Conservation (phyloP, 2,329 filamentous ascomycete genomes). For the Gyromitra esculenta region DNA sequence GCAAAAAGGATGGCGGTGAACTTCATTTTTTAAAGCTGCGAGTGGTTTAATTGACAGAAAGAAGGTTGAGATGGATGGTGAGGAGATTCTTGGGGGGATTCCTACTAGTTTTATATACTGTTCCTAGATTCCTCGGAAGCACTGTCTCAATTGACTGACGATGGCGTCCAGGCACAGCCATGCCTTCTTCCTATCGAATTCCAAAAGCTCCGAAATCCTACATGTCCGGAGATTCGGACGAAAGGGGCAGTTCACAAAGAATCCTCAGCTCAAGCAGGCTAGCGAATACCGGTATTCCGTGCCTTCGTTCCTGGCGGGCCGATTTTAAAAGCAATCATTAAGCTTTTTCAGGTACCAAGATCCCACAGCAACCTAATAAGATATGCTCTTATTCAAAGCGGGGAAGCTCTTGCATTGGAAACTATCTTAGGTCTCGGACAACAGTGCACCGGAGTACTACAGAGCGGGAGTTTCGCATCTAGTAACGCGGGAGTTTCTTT, state of each 20-base stretch:
- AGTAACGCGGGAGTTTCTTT: neutral
- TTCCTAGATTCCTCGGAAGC: neutral
- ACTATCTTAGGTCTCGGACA: neutral
- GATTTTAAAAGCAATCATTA: constrained; percentile 9
- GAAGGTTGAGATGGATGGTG: neutral
- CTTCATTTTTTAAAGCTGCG: constrained; percentile 29
- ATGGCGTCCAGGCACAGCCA: neutral
- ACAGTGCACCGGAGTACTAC: constrained; percentile 13
- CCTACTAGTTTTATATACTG: constrained; percentile 13
- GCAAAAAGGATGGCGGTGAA: constrained; percentile 33
- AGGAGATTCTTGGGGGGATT: neutral
- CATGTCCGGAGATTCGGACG: neutral
- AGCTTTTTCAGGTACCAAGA: constrained; percentile 1
- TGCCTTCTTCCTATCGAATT: neutral
- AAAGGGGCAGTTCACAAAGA: neutral
- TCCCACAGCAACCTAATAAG: neutral
- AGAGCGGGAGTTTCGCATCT: neutral
- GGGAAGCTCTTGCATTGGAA: neutral
- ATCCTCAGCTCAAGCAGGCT: neutral
- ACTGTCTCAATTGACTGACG: neutral
- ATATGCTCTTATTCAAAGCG: neutral
- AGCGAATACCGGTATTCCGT: constrained; percentile 23
- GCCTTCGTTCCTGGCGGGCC: constrained; percentile 43
- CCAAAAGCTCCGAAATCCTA: no score
- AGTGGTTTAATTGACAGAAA: neutral